Base-by-base conservation (phyloP, 805 yeast genomes). In the Nematodospora valgi region DNA sequence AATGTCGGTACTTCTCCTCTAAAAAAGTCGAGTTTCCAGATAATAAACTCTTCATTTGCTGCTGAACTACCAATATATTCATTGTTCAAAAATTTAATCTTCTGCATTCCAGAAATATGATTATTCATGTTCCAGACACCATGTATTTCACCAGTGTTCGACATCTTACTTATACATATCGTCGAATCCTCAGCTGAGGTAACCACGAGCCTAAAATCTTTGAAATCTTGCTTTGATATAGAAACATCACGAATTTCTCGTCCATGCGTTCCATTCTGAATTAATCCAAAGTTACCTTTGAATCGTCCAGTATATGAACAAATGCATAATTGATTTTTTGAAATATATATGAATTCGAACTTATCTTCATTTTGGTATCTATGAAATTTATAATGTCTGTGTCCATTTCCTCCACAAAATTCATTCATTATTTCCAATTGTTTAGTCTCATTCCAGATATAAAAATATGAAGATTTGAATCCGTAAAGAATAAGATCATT, bases 151-250 rank as follows among this genome's bases (percentile, higher is more conserved):
- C 87, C 86, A 14, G 49, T 47, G 0, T 33, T 14, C 18, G 40
- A 31, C 4, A 76, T 34, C 12, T 51, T 58, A 5, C 80, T 74
- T n/a, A 91, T 44, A 40, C 76, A 73, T 4, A 93, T 60, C 0
- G 86, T 74, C 0, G 97, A 84, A 52, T 93, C 98, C 55, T 93
- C 98, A 0, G 96, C 80, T 4, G 87, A 98, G 4, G 91, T 78
- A 21, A 86, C 72, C 14, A 87, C 51, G 10, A 38, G 17, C 5
- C 61, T 59, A 0, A 59, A 59, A 32, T 58, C 56, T 0, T 43
- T 33, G 6, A 56, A 54, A 7, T 15, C 15, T 6, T 42, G 28
- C 0, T 72, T 59, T 6, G 75, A 68, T n/a, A 81, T 67, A 2
- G 83, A 70, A 11, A 89, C 64, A 37, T 80, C 85, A 46, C 98